Evolutionary conservation across 805 yeast genomes (phyloP), one percentile per base, ranked within the genome.

Genomic region (Ogataea ramenticola): DNA sequence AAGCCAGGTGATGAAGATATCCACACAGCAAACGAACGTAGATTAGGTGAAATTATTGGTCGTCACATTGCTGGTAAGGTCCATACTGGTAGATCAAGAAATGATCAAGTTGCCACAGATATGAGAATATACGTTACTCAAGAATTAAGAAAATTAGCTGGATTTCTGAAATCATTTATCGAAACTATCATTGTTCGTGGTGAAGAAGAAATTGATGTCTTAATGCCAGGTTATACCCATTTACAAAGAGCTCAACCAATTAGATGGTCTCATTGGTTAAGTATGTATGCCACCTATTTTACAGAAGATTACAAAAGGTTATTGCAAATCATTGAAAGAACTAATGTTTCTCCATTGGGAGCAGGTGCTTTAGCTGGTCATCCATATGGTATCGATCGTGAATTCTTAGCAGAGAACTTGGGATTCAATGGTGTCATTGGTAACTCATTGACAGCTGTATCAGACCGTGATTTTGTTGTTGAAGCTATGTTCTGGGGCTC

Each of bases 191-290:
- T 80, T 36, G 72, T 72, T 45, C 79, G 99, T 60, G 96, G 95
- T 5, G 82, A 79, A 57, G 62, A 73, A 30, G 99, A 93, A 67
- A 86, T 93, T 47, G 95, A 85, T 55, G 85, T 84, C 17, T 74
- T 93, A 60, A 93, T 93, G 98, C 99, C 99, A 11, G 99, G 99
- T 37, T 93, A 93, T 70, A 93, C 99, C 14, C 99, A 93, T 69
- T 72, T 93, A 62, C 99, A 93, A 73, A 85, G 96, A 64, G 98
- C 98, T 2, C 99, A 90, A 68, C 99, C 99, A n/a, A 93, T 93
- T 59, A 80, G 99, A 68, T 93, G 99, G 99, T 74, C 97, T 1
- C 99, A 93, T 64, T 91, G 97, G 96, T 72, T 93, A 52, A 79
- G 91, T 53, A 81, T 88, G 62, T 91, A 93, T 59, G 97, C 96